Evolutionary conservation across 805 yeast genomes (phyloP).

Genomic region (Zygosaccharomyces rouxii): DNA sequence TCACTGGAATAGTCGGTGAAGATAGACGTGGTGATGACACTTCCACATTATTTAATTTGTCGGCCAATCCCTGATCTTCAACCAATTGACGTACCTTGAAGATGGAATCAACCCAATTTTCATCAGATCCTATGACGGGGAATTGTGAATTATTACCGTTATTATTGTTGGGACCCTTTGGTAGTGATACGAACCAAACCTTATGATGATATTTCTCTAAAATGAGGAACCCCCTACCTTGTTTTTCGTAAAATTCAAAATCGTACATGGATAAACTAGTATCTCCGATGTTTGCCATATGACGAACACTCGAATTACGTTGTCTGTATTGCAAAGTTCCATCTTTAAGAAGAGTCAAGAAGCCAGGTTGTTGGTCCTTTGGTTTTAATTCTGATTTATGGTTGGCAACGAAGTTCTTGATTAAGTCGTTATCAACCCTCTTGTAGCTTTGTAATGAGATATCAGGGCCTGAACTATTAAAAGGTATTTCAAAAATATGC

Average conservation of each 20-base stretch:
- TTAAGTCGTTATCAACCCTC: conserved; percentile 26
- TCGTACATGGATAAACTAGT: conserved; percentile 69
- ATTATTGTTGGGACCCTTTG: conserved; percentile 29
- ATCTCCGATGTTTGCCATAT: conserved; percentile 35
- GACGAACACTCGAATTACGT: conserved; percentile 4
- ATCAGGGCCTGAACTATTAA: conserved; percentile 22
- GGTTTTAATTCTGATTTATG: conserved; percentile 14
- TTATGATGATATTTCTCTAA: conserved; percentile 56
- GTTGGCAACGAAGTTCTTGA: conserved; percentile 21
- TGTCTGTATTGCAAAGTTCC: conserved; percentile 21
- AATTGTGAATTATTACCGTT: conserved; percentile 25
- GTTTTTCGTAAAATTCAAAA: conserved; percentile 64
- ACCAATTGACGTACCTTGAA: conserved; percentile 59
- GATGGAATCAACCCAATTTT: conserved; percentile 68
- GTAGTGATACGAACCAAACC: conserved; percentile 52
- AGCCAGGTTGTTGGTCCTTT: conserved; percentile 8
- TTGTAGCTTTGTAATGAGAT: conserved; percentile 25
- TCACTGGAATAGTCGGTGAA: conserved; percentile 8
- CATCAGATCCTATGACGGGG: conserved; percentile 43
- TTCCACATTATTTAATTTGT: conserved; percentile 12
- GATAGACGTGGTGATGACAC: conserved; percentile 7
- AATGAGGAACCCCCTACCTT: conserved; percentile 57
- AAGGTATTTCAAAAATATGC: conserved; percentile 28
- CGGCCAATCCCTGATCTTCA: conserved; percentile 25
- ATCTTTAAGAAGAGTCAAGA: conserved; percentile 19